Conservation (phyloP, 148 eudicot genomes). For the Camellia lanceoleosa region DNA sequence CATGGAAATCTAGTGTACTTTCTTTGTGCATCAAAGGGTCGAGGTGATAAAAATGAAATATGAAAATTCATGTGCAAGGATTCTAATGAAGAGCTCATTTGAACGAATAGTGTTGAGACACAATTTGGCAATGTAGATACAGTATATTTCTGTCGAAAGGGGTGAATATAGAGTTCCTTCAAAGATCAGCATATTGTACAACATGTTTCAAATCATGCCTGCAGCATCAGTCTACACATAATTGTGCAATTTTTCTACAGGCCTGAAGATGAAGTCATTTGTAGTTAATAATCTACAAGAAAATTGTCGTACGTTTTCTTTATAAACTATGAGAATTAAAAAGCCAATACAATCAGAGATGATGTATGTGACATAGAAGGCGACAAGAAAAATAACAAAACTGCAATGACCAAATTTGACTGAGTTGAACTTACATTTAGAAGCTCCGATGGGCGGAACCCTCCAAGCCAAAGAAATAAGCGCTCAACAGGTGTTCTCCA, state of each 20-base stretch:
- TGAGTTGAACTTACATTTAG: slow-evolving; percentile 42
- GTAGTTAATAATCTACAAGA: not conserved
- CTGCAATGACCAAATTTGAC: not conserved
- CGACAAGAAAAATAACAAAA: not conserved
- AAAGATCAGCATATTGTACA: too few relatives aligned
- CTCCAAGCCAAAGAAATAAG: slow-evolving; percentile 87
- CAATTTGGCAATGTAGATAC: too few relatives aligned
- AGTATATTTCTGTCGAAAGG: too few relatives aligned
- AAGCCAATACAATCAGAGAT: too few relatives aligned
- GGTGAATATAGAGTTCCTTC: too few relatives aligned
- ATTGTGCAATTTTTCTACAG: not conserved
- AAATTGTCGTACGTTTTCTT: not conserved
- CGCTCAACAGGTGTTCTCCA: slow-evolving; percentile 83
- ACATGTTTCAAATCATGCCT: too few relatives aligned
- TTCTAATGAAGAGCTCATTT: too few relatives aligned
- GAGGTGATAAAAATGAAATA: not conserved
- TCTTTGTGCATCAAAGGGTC: not conserved
- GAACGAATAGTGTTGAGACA: too few relatives aligned
- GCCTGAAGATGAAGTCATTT: not conserved
- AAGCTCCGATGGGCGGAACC: slow-evolving; percentile 84
- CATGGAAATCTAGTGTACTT: not conserved
- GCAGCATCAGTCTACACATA: not conserved
- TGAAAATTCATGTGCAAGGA: not conserved
- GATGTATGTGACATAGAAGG: not conserved
- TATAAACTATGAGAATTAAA: too few relatives aligned